Base-by-base conservation (phyloP, 1,139 yeast genomes). In the Suhomyces anneliseae region DNA sequence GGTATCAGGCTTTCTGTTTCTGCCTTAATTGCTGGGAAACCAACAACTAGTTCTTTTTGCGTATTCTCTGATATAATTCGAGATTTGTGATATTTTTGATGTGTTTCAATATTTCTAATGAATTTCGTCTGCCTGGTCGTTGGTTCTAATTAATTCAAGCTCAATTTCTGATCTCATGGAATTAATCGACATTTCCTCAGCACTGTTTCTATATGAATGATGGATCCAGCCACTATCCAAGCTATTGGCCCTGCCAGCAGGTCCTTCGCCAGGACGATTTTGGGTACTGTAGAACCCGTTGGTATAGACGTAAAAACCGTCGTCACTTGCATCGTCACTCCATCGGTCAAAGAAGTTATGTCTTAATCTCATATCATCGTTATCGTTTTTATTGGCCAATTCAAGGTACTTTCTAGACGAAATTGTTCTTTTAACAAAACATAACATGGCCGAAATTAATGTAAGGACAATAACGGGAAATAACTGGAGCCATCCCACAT, bases 401-500 rank as follows among this genome's bases (percentile, higher is more conserved):
- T 71, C 72, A 39, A 72, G 64, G 50, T 70, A 72, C 46, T 63
- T 63, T 46, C 78, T 56, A 0, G 78, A 68, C 12, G 68, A 62
- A 1, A 74, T 65, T 0, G 74, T 63, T 38, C 79, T 53, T 48
- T 74, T 72, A 49, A 71, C 65, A 49, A 74, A 73, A 49, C 79
- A 75, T 4, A 70, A 59, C 61, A 73, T 61, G 2, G 75, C 61
- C 0, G 74, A 68, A 9, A 66, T 64, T 4, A 73, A 50, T 4
- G 78, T 69, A 49, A 71, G 58, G 12, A 65, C 57, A 29, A 72
- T 60, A 4, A 73, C 66, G 3, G 79, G 79, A 7, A 72, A 54
- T 32, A 75, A 56, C 51, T 75, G 78, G 36, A 74, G 52, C 80
- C 80, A 75, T 9, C 79, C 79, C 40, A 74, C 55, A 48, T 64